These are phyloP conservation scores for Pyrenula aspistea DNA, from an alignment of 495 filamentous ascomycete species.

Conservation along the genomic window DNA sequence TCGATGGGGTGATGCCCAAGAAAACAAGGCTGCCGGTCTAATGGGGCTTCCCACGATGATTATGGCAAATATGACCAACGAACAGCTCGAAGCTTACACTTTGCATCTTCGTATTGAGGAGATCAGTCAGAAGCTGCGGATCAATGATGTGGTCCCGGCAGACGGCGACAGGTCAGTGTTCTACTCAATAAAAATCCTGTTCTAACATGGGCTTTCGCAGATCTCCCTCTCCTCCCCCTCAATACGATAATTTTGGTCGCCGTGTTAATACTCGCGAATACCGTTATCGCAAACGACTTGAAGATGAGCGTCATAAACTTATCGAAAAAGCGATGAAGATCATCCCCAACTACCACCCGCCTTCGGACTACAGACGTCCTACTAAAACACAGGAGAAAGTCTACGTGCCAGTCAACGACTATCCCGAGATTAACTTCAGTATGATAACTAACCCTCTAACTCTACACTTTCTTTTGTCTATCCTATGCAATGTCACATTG, in stretches of 20 bases:
- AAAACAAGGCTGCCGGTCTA: slow-evolving; percentile 95
- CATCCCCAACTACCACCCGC: slow-evolving; percentile 96
- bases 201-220: slow-evolving; percentile 29
- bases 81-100: slow-evolving; percentile 94
- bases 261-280: slow-evolving; percentile 98
- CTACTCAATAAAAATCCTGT: background rate
- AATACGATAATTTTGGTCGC: slow-evolving; percentile 97
- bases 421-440: slow-evolving; percentile 99
- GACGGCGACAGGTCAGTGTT: slow-evolving; percentile 77
- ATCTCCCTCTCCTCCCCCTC: slow-evolving; percentile 88
- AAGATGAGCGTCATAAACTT: slow-evolving; percentile 96
- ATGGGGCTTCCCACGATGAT: slow-evolving; percentile 97
- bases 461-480: slow-evolving; percentile 50
- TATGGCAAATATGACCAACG: slow-evolving; percentile 90
- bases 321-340: slow-evolving; percentile 97
- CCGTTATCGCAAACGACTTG: slow-evolving; percentile 91
- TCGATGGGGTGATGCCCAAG: slow-evolving; percentile 89
- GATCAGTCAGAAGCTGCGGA: slow-evolving; percentile 96
- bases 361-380: slow-evolving; percentile 91
- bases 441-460: slow-evolving; percentile 99
- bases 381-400: slow-evolving; percentile 99
- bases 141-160: slow-evolving; percentile 92
- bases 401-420: slow-evolving; percentile 99
- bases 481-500: slow-evolving; percentile 29
- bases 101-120: slow-evolving; percentile 93